phyloP scores from a whole-genome alignment of 805 yeast species.

The Sugiyamaella valdiviana region DNA sequence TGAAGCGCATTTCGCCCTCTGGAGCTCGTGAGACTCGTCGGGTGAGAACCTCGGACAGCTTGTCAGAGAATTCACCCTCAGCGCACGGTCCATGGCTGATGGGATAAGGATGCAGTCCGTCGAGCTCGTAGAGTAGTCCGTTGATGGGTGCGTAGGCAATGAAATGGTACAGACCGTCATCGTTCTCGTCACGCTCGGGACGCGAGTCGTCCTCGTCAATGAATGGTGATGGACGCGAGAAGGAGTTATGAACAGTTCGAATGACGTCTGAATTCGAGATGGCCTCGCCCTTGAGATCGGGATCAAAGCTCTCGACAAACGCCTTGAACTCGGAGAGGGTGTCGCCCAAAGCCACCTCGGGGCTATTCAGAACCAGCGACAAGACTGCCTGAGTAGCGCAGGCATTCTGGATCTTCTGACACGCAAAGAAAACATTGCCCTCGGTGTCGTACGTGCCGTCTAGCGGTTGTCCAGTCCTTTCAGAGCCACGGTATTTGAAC shows the following conservation, averaged over 20 bases:
- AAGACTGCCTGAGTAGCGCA: conserved; percentile 72
- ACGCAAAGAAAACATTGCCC: conserved; percentile 48
- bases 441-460: conserved; percentile 39
- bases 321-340: conserved; percentile 43
- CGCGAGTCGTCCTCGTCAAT: conserved; percentile 36
- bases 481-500: conserved; percentile 50
- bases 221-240: conserved; percentile 48
- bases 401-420: conserved; percentile 59
- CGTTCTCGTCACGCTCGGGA: conserved; percentile 31
- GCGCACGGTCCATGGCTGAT: conserved; percentile 46
- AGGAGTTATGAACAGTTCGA: conserved; percentile 54
- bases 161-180: conserved; percentile 55
- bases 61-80: conserved; percentile 38
- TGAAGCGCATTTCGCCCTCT: conserved; percentile 48
- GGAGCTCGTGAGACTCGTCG: conserved; percentile 44
- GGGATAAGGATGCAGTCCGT: conserved; percentile 53
- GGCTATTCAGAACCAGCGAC: conserved; percentile 46
- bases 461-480: conserved; percentile 29
- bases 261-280: conserved; percentile 53
- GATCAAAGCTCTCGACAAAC: conserved; percentile 49
- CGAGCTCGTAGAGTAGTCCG: conserved; percentile 51
- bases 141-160: conserved; percentile 46
- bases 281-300: conserved; percentile 54
- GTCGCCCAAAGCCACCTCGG: conserved; percentile 41
- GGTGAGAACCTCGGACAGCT: conserved; percentile 40